Conservation (phyloP, 176 grass and related monocot genomes). For the Olyra latifolia region DNA sequence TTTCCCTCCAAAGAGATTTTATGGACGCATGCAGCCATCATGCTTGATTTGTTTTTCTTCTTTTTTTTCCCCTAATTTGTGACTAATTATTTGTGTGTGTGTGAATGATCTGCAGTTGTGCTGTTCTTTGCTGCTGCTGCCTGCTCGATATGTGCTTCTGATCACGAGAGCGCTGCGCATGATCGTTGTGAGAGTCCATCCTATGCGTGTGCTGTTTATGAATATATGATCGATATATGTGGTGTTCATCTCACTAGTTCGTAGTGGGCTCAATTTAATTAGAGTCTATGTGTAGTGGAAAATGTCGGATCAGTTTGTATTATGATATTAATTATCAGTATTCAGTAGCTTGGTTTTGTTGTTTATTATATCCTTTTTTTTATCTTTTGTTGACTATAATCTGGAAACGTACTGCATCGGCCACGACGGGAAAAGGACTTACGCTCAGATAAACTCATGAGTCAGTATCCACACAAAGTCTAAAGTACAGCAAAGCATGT, state of each 20-base stretch:
- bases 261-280: not conserved
- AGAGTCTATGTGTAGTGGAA: not conserved
- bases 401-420: not conserved
- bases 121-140: slow-evolving; percentile 71
- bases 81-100: not conserved
- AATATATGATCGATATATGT: not conserved
- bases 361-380: not conserved
- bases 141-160: slow-evolving; percentile 73
- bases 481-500: not conserved
- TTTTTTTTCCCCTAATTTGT: not conserved
- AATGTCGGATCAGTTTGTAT: not conserved
- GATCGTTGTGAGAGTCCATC: not conserved
- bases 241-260: not conserved
- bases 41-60: not conserved
- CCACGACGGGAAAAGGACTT: not conserved
- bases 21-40: not conserved
- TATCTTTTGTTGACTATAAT: not conserved
- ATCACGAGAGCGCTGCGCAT: not conserved
- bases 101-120: slow-evolving; percentile 44
- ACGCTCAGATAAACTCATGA: not conserved
- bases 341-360: not conserved
- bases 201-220: not conserved
- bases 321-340: not conserved
- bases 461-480: not conserved
- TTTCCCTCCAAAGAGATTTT: not conserved